phyloP scores from a whole-genome alignment of 2,329 filamentous ascomycete species.

The Dothideomycetes sp. region DNA sequence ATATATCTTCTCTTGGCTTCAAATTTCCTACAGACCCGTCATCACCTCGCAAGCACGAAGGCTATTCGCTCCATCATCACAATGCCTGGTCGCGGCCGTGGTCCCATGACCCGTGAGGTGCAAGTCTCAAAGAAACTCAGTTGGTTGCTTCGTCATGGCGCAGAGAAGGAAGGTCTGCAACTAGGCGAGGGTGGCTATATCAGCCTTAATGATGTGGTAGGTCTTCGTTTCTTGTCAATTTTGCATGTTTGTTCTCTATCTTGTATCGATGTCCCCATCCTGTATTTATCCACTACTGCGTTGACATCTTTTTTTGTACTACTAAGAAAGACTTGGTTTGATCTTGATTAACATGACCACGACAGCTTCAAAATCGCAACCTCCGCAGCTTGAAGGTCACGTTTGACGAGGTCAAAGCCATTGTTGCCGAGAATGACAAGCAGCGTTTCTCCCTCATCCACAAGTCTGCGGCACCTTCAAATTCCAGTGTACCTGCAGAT shows the following conservation, averaged over 20 bases:
- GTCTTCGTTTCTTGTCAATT: constrained; percentile 19
- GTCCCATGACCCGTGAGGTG: constrained; percentile 32
- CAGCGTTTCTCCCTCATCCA: constrained; percentile 77
- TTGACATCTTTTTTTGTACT: background rate
- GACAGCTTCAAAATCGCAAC: constrained; percentile 48
- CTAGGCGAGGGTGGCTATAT: constrained; percentile 53
- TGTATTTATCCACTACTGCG: background rate
- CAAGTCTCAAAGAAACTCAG: constrained; percentile 40
- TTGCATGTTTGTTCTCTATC: background rate
- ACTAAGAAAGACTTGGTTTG: background rate
- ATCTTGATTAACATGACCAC: background rate
- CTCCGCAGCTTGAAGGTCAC: constrained; percentile 64
- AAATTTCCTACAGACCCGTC: too few relatives aligned
- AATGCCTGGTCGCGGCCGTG: constrained; percentile 22
- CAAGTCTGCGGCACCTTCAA: constrained; percentile 24
- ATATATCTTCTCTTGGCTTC: too few relatives aligned
- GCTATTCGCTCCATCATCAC: background rate
- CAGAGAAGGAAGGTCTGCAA: constrained; percentile 49
- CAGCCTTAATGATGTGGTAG: constrained; percentile 49
- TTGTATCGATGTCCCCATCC: too few relatives aligned
- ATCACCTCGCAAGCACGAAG: too few relatives aligned
- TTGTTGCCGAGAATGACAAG: constrained; percentile 73
- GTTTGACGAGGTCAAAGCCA: constrained; percentile 60
- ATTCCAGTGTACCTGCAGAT: constrained; percentile 15
- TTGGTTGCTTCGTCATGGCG: constrained; percentile 53